These are phyloP conservation scores for Salix koriyanagi DNA, from an alignment of 345 rosid genomes.

Conservation along the genomic window DNA sequence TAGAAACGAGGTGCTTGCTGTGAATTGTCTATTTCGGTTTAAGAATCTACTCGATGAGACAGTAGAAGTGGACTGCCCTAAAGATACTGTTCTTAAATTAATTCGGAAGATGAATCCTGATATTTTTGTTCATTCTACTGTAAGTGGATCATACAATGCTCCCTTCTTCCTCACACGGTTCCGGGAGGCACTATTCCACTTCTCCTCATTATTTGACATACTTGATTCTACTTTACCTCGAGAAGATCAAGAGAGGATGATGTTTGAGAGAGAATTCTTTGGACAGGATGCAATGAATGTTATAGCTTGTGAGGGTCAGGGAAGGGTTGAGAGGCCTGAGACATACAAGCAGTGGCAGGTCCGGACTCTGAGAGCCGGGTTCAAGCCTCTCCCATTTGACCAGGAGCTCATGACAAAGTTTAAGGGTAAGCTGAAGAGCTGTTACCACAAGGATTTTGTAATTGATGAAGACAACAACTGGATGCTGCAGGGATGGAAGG, in stretches of 20 bases:
- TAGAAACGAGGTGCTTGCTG: constrained; percentile 50
- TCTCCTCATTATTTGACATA: constrained; percentile 87
- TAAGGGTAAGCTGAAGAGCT: constrained; percentile 31
- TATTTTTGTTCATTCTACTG: constrained; percentile 55
- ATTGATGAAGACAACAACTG: constrained; percentile 68
- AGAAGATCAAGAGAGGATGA: constrained; percentile 67
- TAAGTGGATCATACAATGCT: constrained; percentile 72
- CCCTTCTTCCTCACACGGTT: constrained; percentile 88
- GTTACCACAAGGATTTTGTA: constrained; percentile 76
- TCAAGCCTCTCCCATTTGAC: constrained; percentile 58
- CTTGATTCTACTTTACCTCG: constrained; percentile 72
- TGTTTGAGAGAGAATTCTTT: constrained; percentile 64
- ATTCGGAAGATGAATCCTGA: constrained; percentile 66
- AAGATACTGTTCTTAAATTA: constrained; percentile 53
- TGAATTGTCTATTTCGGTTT: constrained; percentile 63
- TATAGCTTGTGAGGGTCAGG: constrained; percentile 86
- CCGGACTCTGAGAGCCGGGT: constrained; percentile 70
- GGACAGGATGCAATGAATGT: constrained; percentile 85
- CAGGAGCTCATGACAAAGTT: constrained; percentile 41
- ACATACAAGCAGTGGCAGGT: constrained; percentile 91
- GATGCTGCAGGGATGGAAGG: constrained; percentile 96
- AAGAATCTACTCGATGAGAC: constrained; percentile 81
- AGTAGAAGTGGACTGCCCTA: constrained; percentile 53
- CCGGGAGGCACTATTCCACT: constrained; percentile 87
- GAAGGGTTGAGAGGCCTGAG: constrained; percentile 94